Conservation (phyloP, 2,329 filamentous ascomycete genomes). For the Fusarium chuoi region DNA sequence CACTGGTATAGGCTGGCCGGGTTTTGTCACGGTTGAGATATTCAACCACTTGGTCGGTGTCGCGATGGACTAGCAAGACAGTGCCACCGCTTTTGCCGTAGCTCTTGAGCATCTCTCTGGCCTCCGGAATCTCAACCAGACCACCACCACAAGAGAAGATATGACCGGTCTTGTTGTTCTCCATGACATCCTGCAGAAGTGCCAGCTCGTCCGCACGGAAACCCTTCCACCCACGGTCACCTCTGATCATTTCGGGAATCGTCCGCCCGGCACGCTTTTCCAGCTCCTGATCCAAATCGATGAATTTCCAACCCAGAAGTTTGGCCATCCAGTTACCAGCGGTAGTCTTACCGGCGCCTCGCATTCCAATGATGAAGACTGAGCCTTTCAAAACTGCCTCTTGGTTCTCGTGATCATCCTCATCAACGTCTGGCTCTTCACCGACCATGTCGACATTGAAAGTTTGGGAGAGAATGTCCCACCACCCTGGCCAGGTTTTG, state of each 20-base stretch:
- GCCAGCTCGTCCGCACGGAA: slow-evolving; percentile 84
- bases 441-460: slow-evolving; percentile 85
- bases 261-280: slow-evolving; percentile 77
- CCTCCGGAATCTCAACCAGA: slow-evolving; percentile 85
- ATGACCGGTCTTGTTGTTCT: slow-evolving; percentile 77
- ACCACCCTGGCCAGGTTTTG: slow-evolving; percentile 99
- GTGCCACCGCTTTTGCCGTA: slow-evolving; percentile 82
- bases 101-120: slow-evolving; percentile 77
- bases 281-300: slow-evolving; percentile 89
- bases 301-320: slow-evolving; percentile 78
- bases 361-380: slow-evolving; percentile 96
- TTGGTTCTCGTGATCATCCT: slow-evolving; percentile 21
- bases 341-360: slow-evolving; percentile 96
- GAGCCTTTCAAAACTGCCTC: slow-evolving; percentile 63
- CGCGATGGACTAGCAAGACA: slow-evolving; percentile 87
- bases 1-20: slow-evolving; percentile 89
- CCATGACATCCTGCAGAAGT: slow-evolving; percentile 77
- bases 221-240: slow-evolving; percentile 80
- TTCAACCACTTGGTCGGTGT: slow-evolving; percentile 87
- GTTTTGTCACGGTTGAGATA: slow-evolving; percentile 91
- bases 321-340: slow-evolving; percentile 86
- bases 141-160: slow-evolving; percentile 96
- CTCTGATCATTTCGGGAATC: slow-evolving; percentile 87
- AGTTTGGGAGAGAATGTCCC: slow-evolving; percentile 84
- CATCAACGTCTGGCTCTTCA: slow-evolving; percentile 62